Base-by-base conservation (phyloP, 2,329 filamentous ascomycete species). In the Paraphaeosphaeria minitans region DNA sequence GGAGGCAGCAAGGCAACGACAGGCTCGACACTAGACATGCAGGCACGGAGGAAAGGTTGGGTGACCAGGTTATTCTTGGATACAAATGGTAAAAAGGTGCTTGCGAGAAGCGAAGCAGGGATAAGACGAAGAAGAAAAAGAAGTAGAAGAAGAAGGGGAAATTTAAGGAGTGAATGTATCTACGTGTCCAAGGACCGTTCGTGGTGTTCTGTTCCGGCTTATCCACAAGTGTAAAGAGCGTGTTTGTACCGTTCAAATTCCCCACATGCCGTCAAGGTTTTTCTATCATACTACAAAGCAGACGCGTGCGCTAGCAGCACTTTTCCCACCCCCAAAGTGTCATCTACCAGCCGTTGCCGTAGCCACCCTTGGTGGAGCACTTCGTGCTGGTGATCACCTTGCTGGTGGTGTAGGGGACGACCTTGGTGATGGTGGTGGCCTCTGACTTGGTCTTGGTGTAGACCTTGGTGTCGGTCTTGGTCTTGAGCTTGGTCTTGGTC, bases 401-500 rank as follows among this genome's bases (percentile, higher is more conserved):
- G 24, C 39, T 45, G 13, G 41, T 45, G 19, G 51, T 53, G 51
- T n/a, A 35, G 16, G 51, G 51, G n/a, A 53, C 39, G 12, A 53
- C 51, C 41, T 53, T 53, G 27, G 51, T 53, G 10, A 24, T 53
- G 16, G 51, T 53, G 9, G 51, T 42, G 16, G 41, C 27, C 27
- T 45, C 19, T 8, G 21, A 14, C 35, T 53, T 53, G 51, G 51
- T 53, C 51, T 53, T 42, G 9, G 39, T 53, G 22, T 27, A 35
- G 24, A 53, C 51, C 24, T 53, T 31, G 29, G 39, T 21, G 27
- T 53, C 41, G 9, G 51, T 24, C 51, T 53, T 53, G 19, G 59
- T 67, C 16, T 47, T 31, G 33, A 70, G 54, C 33, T 54, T 52
- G 16, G 66, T 64, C 55, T 62, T 58, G 52, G 65, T 66, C 16